phyloP scores from a whole-genome alignment of 768 basidiomycete genomes.

The Trichaptum fuscoviolaceum region DNA sequence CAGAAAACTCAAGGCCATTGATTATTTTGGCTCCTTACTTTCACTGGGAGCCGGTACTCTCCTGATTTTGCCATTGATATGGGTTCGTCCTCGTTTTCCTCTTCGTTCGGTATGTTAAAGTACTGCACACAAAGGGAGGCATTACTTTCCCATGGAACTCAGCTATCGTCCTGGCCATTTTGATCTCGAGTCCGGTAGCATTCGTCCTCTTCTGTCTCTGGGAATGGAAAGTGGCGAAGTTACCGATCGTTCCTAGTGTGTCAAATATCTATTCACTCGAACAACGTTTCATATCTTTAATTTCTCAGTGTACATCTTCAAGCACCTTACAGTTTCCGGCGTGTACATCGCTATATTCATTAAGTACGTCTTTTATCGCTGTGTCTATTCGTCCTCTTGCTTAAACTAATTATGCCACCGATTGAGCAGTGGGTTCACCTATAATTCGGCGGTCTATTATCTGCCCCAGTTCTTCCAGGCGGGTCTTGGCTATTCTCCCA shows the following conservation, averaged over 20 bases:
- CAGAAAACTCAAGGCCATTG: conserved; percentile 57
- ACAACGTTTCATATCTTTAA: background rate
- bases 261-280: conserved; percentile 2
- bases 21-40: conserved; percentile 55
- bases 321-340: conserved; percentile 26
- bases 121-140: conserved; percentile 45
- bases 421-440: background rate
- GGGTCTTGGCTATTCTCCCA: conserved; percentile 31
- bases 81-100: conserved; percentile 36
- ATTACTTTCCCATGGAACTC: conserved; percentile 70
- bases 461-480: conserved; percentile 37
- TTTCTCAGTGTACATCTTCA: conserved; percentile 28
- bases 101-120: conserved; percentile 6
- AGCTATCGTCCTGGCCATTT: conserved; percentile 53
- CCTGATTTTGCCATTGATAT: conserved; percentile 65
- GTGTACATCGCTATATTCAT: conserved; percentile 25
- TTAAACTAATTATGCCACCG: background rate
- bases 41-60: conserved; percentile 58
- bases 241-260: conserved; percentile 72
- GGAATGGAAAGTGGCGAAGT: conserved; percentile 64
- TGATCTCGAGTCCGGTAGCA: conserved; percentile 50
- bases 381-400: background rate
- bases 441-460: conserved; percentile 24
- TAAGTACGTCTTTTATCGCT: conserved; percentile 17
- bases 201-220: conserved; percentile 57